phyloP scores from a whole-genome alignment of 805 yeast genomes.

The Saccharomycopsis sp. region DNA sequence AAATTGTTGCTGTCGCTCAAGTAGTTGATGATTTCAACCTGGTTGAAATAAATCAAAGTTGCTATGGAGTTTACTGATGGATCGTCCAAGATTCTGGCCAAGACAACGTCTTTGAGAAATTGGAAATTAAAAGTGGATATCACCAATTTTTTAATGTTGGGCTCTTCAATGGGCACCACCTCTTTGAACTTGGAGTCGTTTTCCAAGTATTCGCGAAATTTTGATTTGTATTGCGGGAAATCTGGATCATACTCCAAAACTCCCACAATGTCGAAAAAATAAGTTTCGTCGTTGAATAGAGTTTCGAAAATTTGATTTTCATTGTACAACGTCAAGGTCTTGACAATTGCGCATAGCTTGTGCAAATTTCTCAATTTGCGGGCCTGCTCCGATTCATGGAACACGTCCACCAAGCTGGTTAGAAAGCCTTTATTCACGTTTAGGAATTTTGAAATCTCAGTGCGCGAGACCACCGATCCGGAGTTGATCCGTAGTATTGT shows the following conservation, averaged over 20 bases:
- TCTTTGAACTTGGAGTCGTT: conserved; percentile 58
- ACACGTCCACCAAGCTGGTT: conserved; percentile 39
- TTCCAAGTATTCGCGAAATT: conserved; percentile 57
- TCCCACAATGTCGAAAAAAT: conserved; percentile 39
- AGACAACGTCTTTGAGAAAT: conserved; percentile 77
- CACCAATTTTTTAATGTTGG: conserved; percentile 44
- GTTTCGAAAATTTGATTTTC: conserved; percentile 53
- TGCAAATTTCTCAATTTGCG: conserved; percentile 50
- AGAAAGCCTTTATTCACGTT: conserved; percentile 43
- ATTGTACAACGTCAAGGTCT: conserved; percentile 60
- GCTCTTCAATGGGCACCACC: conserved; percentile 54
- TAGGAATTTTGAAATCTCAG: conserved; percentile 48
- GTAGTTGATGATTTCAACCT: conserved; percentile 54
- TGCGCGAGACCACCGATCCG: conserved; percentile 53
- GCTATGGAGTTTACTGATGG: conserved; percentile 58
- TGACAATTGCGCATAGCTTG: conserved; percentile 61
- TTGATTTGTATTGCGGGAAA: conserved; percentile 70
- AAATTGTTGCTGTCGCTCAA: conserved; percentile 45
- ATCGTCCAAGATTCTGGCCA: conserved; percentile 79
- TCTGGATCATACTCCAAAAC: conserved; percentile 87
- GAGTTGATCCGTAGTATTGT: conserved; percentile 52
- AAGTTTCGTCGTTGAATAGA: conserved; percentile 40
- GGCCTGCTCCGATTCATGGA: conserved; percentile 44
- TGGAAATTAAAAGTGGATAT: conserved; percentile 70
- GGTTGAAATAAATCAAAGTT: conserved; percentile 59